Conservation (phyloP, 441 rosid species). For the Erysimum pusillum region DNA sequence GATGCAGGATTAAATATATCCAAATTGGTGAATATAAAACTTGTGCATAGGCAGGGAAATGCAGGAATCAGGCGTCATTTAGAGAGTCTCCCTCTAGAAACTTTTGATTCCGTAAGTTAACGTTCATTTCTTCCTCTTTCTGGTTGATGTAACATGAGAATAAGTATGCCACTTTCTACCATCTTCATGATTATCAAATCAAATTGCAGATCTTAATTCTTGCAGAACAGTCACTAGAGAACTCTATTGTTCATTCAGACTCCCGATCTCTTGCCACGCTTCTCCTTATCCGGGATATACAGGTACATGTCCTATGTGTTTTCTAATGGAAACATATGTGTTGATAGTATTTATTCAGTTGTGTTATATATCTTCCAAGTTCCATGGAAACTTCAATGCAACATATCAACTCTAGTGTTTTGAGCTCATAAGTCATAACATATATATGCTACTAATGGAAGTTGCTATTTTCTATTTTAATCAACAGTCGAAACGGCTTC, state of each 20-base stretch:
- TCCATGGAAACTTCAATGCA: background rate
- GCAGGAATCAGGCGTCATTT: slow-evolving; percentile 88
- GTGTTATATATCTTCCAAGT: background rate
- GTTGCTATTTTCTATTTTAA: slow-evolving; percentile 1
- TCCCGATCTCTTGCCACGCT: slow-evolving; percentile 95
- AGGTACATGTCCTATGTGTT: slow-evolving; percentile 51
- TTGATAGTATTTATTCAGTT: background rate
- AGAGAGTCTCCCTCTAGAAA: slow-evolving; percentile 86
- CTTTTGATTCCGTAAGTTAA: slow-evolving; percentile 90
- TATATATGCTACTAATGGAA: slow-evolving; percentile 18
- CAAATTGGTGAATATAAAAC: slow-evolving; percentile 68
- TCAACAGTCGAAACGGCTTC: slow-evolving; percentile 87
- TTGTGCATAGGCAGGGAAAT: slow-evolving; percentile 86
- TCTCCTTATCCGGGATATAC: slow-evolving; percentile 95
- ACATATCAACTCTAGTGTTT: background rate
- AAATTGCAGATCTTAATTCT: slow-evolving; percentile 87
- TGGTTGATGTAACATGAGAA: slow-evolving; percentile 19
- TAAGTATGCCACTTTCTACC: slow-evolving; percentile 5
- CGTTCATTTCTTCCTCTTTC: slow-evolving; percentile 15
- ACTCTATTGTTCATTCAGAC: slow-evolving; percentile 93
- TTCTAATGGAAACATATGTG: background rate
- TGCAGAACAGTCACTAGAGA: slow-evolving; percentile 95
- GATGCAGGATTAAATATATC: slow-evolving; percentile 80
- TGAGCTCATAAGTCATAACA: slow-evolving; percentile 1
- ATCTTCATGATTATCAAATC: slow-evolving; percentile 59